Evolutionary conservation across 163 green algal species (phyloP).

Genomic region (Chloromonas sp.): DNA sequence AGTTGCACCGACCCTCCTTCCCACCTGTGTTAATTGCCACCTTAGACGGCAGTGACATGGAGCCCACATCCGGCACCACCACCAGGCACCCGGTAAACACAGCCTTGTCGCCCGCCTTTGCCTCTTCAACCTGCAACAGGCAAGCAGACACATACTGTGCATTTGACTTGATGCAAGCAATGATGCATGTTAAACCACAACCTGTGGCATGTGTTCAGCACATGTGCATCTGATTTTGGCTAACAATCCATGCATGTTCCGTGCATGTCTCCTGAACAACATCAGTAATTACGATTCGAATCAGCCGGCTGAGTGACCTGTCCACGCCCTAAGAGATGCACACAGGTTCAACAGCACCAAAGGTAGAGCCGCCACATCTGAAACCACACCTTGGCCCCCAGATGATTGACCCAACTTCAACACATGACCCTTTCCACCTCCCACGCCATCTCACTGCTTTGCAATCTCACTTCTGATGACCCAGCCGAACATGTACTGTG

Average conservation of each 20-base stretch:
- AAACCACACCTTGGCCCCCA: too few relatives aligned
- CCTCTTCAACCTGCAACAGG: slow-evolving; percentile 66
- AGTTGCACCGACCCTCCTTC: too few relatives aligned
- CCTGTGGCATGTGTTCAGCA: background rate
- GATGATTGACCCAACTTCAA: too few relatives aligned
- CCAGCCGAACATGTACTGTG: too few relatives aligned
- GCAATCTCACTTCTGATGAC: too few relatives aligned
- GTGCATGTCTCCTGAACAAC: background rate
- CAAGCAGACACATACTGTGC: background rate
- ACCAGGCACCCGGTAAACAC: slow-evolving; percentile 87
- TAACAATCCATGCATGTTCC: background rate
- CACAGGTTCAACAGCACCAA: too few relatives aligned
- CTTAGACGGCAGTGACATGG: slow-evolving; percentile 56
- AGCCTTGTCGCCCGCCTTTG: slow-evolving; percentile 88
- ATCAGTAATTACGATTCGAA: background rate
- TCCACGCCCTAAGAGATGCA: background rate
- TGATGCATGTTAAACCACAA: background rate
- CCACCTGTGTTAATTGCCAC: slow-evolving; percentile 36
- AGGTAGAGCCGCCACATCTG: too few relatives aligned
- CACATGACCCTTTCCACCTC: too few relatives aligned
- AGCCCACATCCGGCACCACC: slow-evolving; percentile 88
- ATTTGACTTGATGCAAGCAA: background rate
- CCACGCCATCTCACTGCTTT: too few relatives aligned
- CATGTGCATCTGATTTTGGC: background rate
- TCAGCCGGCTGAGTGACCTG: background rate